A percentile compares a stretch with the other conserved stretches of the same genome.
Evolutionary conservation across 345 rosid genomes (phyloP).

Genomic region (Triadica sebifera): DNA sequence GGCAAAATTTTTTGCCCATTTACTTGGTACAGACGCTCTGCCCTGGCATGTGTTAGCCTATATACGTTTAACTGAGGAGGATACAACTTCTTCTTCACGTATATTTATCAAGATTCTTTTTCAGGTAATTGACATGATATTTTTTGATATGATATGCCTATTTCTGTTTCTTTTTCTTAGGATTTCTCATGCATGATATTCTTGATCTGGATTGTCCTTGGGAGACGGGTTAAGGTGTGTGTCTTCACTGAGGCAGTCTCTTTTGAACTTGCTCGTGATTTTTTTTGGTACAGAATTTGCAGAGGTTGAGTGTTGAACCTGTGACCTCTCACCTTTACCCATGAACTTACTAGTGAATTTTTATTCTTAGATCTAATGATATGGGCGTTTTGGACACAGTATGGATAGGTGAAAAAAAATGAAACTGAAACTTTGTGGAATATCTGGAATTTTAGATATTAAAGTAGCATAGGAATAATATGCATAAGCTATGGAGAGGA

Average conservation of each 20-base stretch:
- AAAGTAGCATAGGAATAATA: neutral
- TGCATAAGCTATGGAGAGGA: neutral
- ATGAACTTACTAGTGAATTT: neutral
- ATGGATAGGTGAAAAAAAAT: neutral
- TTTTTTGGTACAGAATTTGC: too few species aligned
- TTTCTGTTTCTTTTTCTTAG: neutral
- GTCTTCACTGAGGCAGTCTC: neutral
- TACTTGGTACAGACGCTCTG: constrained; percentile 84
- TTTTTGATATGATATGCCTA: neutral
- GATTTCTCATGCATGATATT: neutral
- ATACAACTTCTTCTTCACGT: constrained; percentile 88
- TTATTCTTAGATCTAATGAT: neutral
- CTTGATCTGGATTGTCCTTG: neutral
- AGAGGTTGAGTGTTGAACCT: too few species aligned
- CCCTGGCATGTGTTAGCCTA: constrained; percentile 95
- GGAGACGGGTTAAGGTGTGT: neutral
- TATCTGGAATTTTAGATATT: neutral
- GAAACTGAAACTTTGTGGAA: neutral
- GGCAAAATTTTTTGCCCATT: constrained; percentile 93
- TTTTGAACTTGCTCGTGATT: neutral
- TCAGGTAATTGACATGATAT: constrained; percentile 49
- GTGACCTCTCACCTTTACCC: too few species aligned
- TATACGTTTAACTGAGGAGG: constrained; percentile 84
- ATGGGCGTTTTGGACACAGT: neutral
- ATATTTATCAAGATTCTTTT: constrained; percentile 95